Base-by-base conservation (phyloP, 257 asterid species). In the Parsonsia alboflavescens region DNA sequence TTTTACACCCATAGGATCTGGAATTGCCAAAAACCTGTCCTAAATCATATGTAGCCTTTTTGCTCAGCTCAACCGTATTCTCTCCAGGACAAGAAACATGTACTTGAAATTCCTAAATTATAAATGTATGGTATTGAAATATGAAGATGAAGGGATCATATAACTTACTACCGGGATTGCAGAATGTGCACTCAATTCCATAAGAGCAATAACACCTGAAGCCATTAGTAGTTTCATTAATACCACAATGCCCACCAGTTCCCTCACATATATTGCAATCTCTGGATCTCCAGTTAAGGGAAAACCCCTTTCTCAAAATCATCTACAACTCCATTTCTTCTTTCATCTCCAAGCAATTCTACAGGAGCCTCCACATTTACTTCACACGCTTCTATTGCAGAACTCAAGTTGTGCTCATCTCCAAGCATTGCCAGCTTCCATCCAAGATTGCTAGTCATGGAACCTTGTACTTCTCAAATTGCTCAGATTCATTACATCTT, bases 171-270 rank as follows among this genome's bases (percentile, higher is more conserved):
- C 96, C 72, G 24, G 49, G 0, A 79, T 81, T 80, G 84, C 96
- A 89, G 13, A 78, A 46, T 26, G 6, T 67, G 5, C 77, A 17
- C 84, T 89, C 93, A 66, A 89, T 87, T 45, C 92, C 84, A 26
- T 85, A 89, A 5, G 89, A 75, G 76, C 96, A 89, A 63, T 76
- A 91, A 76, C 97, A 91, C 80, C 48, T 6, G 19, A 88, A 85
- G 24, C 59, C 77, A 49, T 6, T 70, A 63, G 16, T 6, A 1
- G 1, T 39, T 44, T 83, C 76, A 30, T 33, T 33, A 3, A 83
- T 82, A 45, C 74, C 74, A 50, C 74, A 70, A 26, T 15, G 62
- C 17, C 74, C 74, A 49, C 74, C 74, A 13, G 46, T 70, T 9
- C 16, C 13, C 17, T 70, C 74, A 70, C 74, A 70, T 17, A 1